Conservation (phyloP, 495 filamentous ascomycete genomes). For the Articulospora tetracladia region DNA sequence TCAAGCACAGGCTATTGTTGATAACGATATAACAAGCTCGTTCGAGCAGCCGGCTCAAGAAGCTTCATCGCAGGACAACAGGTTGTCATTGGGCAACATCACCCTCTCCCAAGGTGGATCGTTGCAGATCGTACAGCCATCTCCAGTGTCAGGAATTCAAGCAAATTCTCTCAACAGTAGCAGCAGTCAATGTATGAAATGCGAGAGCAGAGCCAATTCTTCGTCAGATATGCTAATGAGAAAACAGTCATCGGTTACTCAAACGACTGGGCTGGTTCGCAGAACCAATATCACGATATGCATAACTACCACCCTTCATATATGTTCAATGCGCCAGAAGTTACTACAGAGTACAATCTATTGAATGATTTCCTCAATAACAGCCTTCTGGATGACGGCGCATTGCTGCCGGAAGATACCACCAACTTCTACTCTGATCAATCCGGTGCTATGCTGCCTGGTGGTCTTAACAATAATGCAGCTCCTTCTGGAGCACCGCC, state of each 20-base stretch:
- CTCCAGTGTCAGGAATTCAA: slow-evolving; percentile 48
- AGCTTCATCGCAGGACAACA: slow-evolving; percentile 16
- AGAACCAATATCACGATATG: slow-evolving; percentile 89
- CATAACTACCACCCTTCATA: slow-evolving; percentile 90
- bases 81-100: slow-evolving; percentile 14
- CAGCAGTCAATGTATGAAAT: slow-evolving; percentile 71
- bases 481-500: slow-evolving; percentile 14
- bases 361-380: slow-evolving; percentile 93
- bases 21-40: slow-evolving; percentile 24
- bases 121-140: slow-evolving; percentile 55
- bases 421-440: slow-evolving; percentile 29
- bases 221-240: slow-evolving; percentile 26
- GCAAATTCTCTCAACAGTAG: slow-evolving; percentile 51
- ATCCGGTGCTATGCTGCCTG: slow-evolving; percentile 21
- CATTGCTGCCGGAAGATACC: slow-evolving; percentile 58
- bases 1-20: slow-evolving; percentile 16
- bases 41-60: slow-evolving; percentile 23
- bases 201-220: slow-evolving; percentile 19
- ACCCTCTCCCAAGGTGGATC: slow-evolving; percentile 23
- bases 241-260: slow-evolving; percentile 57
- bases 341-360: slow-evolving; percentile 92
- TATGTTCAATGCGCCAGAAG: slow-evolving; percentile 92
- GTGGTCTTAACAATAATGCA: slow-evolving; percentile 23
- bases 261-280: slow-evolving; percentile 47
- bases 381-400: slow-evolving; percentile 77